Conservation (phyloP, 1,139 yeast species). For the Geotrichum reessii region DNA sequence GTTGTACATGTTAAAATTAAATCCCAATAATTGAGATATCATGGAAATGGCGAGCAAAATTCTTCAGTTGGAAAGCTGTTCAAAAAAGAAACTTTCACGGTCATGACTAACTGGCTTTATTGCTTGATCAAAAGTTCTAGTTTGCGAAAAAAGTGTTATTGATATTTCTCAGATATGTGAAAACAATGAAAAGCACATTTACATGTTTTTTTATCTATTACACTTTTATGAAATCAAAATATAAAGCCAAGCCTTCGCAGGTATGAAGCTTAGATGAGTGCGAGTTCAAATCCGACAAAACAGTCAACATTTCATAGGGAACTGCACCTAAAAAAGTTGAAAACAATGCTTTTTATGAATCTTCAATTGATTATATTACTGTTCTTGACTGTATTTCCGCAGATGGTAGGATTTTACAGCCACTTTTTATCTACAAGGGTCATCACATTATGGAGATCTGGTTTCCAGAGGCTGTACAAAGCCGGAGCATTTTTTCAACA, state of each 20-base stretch:
- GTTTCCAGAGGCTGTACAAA: slow-evolving; percentile 36
- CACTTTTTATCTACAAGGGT: slow-evolving; percentile 3
- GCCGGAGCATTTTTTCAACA: slow-evolving; percentile 41
- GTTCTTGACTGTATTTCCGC: neutral
- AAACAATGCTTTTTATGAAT: neutral
- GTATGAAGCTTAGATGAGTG: slow-evolving; percentile 2
- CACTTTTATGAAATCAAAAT: neutral
- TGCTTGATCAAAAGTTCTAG: neutral
- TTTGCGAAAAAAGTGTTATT: neutral
- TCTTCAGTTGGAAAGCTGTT: neutral
- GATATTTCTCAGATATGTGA: neutral
- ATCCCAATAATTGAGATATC: neutral
- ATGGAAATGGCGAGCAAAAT: neutral
- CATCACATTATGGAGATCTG: slow-evolving; percentile 5
- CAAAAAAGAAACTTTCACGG: neutral
- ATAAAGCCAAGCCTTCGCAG: neutral
- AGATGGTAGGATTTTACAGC: neutral
- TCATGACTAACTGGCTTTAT: neutral
- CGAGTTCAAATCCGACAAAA: neutral
- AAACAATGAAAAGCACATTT: neutral
- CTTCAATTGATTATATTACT: neutral
- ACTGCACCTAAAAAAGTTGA: neutral
- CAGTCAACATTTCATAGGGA: neutral
- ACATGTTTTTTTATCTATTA: neutral
- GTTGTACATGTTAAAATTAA: too few relatives aligned